Conservation (phyloP, 352 stramenopile genomes). For the Globisporangium okanoganense region DNA sequence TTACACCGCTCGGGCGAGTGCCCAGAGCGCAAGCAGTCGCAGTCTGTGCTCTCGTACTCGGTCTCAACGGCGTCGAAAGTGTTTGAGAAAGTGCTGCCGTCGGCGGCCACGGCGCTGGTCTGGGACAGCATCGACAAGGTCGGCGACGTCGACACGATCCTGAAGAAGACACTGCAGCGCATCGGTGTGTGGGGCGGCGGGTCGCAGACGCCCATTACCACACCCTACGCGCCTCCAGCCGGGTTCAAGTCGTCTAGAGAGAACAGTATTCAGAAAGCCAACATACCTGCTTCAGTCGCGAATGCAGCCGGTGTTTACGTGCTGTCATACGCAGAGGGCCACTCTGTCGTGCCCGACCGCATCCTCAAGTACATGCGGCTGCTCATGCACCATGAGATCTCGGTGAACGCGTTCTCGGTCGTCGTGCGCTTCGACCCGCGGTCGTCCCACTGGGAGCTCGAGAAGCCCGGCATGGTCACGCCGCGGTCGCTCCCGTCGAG, state of each 20-base stretch:
- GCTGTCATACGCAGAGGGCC: conserved; percentile 72
- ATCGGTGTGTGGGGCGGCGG: conserved; percentile 79
- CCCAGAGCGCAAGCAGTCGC: conserved; percentile 26
- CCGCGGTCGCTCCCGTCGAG: conserved; percentile 69
- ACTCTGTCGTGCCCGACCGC: conserved; percentile 64
- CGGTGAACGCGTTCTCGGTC: conserved; percentile 81
- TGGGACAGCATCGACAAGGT: conserved; percentile 70
- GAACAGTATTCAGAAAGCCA: conserved; percentile 12
- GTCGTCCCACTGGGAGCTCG: conserved; percentile 68
- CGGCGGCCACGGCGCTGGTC: conserved; percentile 44
- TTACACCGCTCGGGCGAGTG: conserved; percentile 60
- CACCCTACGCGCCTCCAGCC: conserved; percentile 40
- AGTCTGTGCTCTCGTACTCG: conserved; percentile 58
- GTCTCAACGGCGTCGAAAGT: conserved; percentile 67
- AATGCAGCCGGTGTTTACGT: conserved; percentile 57
- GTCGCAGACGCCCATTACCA: conserved; percentile 80
- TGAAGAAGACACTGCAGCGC: conserved; percentile 60
- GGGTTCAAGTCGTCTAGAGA: conserved; percentile 11
- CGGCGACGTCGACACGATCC: conserved; percentile 65
- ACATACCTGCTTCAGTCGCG: conserved; percentile 10
- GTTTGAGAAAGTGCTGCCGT: conserved; percentile 50
- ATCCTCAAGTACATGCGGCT: conserved; percentile 86
- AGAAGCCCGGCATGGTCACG: conserved; percentile 79
- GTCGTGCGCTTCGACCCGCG: conserved; percentile 70
- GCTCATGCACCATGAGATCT: conserved; percentile 83